Conservation (phyloP, 176 grass and related monocot species). For the Triticum dicoccoides region DNA sequence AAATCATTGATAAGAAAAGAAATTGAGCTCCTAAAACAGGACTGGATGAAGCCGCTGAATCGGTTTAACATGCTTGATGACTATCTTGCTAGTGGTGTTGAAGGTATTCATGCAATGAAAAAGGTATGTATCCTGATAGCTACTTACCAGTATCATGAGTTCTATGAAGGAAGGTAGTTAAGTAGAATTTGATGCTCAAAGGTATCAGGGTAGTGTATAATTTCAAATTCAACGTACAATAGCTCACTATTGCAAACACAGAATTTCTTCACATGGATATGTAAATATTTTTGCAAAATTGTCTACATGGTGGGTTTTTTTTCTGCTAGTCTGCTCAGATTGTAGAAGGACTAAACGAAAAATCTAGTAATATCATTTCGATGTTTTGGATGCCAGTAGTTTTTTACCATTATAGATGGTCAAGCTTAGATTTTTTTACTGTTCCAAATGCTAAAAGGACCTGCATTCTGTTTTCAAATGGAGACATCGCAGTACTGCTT, state of each 20-base stretch:
- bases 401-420: background rate
- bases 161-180: conserved; percentile 12
- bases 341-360: background rate
- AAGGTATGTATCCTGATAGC: conserved; percentile 60
- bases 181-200: background rate
- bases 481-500: background rate
- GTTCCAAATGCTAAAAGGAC: background rate
- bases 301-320: background rate
- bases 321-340: background rate
- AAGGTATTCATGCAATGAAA: conserved; percentile 56
- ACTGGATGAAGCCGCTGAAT: conserved; percentile 57
- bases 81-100: conserved; percentile 51
- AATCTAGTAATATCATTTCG: background rate
- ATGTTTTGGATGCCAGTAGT: background rate
- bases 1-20: conserved; percentile 69
- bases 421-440: background rate
- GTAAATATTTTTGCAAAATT: conserved; percentile 1
- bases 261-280: background rate
- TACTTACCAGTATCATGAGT: conserved; percentile 31
- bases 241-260: conserved; percentile 3
- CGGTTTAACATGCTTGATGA: conserved; percentile 76
- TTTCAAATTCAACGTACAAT: background rate
- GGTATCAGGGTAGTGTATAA: background rate
- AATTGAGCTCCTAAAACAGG: conserved; percentile 55
- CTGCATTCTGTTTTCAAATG: background rate